These are phyloP conservation scores for Cladophialophora psammophila DNA, from an alignment of 2,329 filamentous ascomycete species.

Conservation along the genomic window DNA sequence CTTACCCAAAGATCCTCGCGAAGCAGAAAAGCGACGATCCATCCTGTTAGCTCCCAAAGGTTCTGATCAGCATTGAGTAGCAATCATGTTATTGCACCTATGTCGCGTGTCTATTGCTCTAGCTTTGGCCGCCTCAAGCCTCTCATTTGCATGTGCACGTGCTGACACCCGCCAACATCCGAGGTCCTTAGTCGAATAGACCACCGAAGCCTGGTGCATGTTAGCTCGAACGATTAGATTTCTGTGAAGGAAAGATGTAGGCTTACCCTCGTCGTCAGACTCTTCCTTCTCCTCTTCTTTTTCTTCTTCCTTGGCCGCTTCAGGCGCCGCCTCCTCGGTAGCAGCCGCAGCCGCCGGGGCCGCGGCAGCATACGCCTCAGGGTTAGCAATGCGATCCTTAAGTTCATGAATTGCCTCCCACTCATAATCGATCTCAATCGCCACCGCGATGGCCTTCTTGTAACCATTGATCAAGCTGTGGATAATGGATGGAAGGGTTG, in stretches of 20 bases:
- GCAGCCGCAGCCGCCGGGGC: slow-evolving; percentile 73
- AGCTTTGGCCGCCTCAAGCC: slow-evolving; percentile 46
- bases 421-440: slow-evolving; percentile 86
- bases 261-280: slow-evolving; percentile 66
- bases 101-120: slow-evolving; percentile 44
- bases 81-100: slow-evolving; percentile 43
- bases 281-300: slow-evolving; percentile 72
- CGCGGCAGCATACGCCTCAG: slow-evolving; percentile 88
- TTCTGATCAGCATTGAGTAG: not conserved
- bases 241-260: slow-evolving; percentile 46
- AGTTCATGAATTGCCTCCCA: slow-evolving; percentile 97
- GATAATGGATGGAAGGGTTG: slow-evolving; percentile 92
- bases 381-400: slow-evolving; percentile 99
- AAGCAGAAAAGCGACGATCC: not conserved
- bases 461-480: slow-evolving; percentile 97
- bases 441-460: slow-evolving; percentile 94
- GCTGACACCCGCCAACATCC: slow-evolving; percentile 39
- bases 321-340: slow-evolving; percentile 59
- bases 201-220: slow-evolving; percentile 71
- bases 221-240: slow-evolving; percentile 46
- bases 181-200: slow-evolving; percentile 70
- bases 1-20: slow-evolving; percentile 29
- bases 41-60: not conserved
- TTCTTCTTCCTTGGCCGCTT: slow-evolving; percentile 62
- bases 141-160: slow-evolving; percentile 49